phyloP scores from a whole-genome alignment of 441 rosid genomes.

The Erysimum cheiri region DNA sequence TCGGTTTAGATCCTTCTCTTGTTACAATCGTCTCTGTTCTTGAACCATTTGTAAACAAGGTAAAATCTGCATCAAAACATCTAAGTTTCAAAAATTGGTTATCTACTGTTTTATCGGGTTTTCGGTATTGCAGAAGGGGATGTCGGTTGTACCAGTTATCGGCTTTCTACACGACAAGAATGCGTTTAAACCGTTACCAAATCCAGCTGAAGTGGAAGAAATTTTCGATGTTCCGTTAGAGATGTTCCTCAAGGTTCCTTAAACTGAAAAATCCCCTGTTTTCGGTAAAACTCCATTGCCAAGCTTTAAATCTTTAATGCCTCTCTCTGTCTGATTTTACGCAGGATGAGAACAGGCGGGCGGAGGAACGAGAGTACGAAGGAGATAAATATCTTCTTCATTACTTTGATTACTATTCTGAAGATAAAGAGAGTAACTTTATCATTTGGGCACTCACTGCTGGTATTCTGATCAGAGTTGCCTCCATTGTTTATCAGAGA shows the following conservation, averaged over 20 bases:
- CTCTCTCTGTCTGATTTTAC: neutral
- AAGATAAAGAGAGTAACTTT: conserved; percentile 41
- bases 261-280: neutral
- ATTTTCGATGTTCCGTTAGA: conserved; percentile 74
- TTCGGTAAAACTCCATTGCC: neutral
- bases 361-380: conserved; percentile 56
- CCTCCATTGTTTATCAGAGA: conserved; percentile 62
- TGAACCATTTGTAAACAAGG: conserved; percentile 61
- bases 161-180: conserved; percentile 54
- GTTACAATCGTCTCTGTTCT: conserved; percentile 63
- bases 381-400: conserved; percentile 64
- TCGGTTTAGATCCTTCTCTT: conserved; percentile 70
- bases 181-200: conserved; percentile 55
- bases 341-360: conserved; percentile 68
- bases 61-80: neutral
- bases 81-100: neutral
- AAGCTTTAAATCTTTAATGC: neutral
- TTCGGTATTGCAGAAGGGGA: conserved; percentile 48
- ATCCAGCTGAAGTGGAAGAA: conserved; percentile 67
- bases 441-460: conserved; percentile 76
- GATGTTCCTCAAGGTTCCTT: conserved; percentile 82
- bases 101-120: neutral
- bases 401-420: conserved; percentile 59
- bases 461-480: conserved; percentile 63
- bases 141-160: conserved; percentile 64